Evolutionary conservation across 306 rosid genomes (phyloP), one percentile per base, ranked within the genome.

Genomic region (Citrullus colocynthis): DNA sequence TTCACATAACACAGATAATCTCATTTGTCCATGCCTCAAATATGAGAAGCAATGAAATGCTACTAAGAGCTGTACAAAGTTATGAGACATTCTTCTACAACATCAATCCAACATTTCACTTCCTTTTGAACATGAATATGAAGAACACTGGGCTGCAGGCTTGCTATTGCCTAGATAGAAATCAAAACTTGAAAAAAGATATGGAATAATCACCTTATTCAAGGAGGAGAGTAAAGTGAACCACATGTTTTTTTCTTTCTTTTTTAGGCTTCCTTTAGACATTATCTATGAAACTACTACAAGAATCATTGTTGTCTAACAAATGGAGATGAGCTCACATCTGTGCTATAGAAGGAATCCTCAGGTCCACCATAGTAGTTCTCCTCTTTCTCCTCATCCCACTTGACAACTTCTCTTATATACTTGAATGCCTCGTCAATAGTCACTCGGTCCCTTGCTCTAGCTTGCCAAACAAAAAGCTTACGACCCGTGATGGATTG

Each of bases 351-450:
- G 84, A 83, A 91, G 32, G 99, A 96, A 84, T 96, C 99, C 83
- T 96, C 97, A 0, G 92, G 91, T 81, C 90, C 95, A 13, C 89
- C 91, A 66, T 85, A 91, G 84, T 84, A 92, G 64, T 86, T 90
- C 45, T 87, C 98, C 6, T 87, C 98, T 84, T 91, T 96, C 80
- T 91, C 98, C 13, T 96, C 98, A 63, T 96, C 99, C 98, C 99
- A 96, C 85, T 89, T 96, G 44, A 96, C 93, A 16, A 96, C 96
- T 86, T 91, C 99, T 76, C 91, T 87, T 78, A 84, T 88, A 83
- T 89, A 96, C 92, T 96, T 96, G 86, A 96, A 96, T 15, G 96
- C 90, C 79, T 96, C 98, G 24, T 96, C 93, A 2, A 92, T 84
- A 1, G 92, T 91, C 70, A 83, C 86, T 62, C 97, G 80, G 44